Percentiles rank a stretch among this genome's conserved stretches.
phyloP scores from a whole-genome alignment of 345 rosid species.

The Atalantia buxifolia region DNA sequence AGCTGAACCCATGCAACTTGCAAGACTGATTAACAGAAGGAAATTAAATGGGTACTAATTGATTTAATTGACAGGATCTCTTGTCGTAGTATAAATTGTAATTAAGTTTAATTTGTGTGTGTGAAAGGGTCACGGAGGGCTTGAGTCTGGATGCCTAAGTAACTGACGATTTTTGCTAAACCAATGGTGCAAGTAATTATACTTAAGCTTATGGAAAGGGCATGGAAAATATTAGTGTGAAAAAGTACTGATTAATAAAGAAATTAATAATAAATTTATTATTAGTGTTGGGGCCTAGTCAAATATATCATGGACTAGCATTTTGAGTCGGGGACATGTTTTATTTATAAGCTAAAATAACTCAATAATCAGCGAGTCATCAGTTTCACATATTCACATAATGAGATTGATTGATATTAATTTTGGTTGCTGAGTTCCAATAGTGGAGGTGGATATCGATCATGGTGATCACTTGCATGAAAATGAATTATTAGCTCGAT shows the following conservation, averaged over 20 bases:
- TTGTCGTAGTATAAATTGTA: no score
- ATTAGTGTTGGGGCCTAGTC: no score
- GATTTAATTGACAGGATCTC: background rate
- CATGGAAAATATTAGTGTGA: background rate
- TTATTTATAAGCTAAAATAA: no score
- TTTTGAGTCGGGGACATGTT: no score
- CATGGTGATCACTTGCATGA: background rate
- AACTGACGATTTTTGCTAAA: background rate
- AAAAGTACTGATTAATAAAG: background rate
- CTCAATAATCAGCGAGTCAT: no score
- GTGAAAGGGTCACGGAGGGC: background rate
- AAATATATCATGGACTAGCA: no score
- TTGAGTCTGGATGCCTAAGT: background rate
- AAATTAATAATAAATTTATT: background rate
- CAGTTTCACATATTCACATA: no score
- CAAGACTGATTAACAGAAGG: background rate
- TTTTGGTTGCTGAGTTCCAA: background rate
- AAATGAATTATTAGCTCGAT: background rate
- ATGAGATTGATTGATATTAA: no score
- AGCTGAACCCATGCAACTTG: background rate
- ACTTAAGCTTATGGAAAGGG: background rate
- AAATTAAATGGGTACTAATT: background rate
- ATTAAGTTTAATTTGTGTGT: no score
- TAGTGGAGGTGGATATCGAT: background rate
- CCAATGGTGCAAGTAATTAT: background rate